Percentiles rank a stretch among this genome's conserved stretches.
Evolutionary conservation across 129 eudicot genomes (phyloP).

Genomic region (Solidago caesia): DNA sequence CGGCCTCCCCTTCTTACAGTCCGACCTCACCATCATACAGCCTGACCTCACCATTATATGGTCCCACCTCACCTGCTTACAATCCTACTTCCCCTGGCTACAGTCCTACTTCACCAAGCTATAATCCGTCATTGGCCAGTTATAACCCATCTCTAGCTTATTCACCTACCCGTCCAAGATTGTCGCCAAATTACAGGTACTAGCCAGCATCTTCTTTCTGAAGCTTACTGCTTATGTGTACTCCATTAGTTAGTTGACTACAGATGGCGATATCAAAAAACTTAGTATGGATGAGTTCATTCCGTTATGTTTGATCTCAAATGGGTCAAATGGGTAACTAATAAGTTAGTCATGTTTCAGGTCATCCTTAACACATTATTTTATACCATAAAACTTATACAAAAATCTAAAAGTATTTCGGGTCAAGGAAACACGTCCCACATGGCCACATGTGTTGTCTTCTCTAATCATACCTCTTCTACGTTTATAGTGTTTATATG

Average conservation of each 20-base stretch:
- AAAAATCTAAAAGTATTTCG: too few species aligned
- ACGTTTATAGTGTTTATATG: background rate
- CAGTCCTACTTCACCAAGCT: conserved; percentile 85
- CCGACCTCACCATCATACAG: conserved; percentile 78
- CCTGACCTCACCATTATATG: conserved; percentile 64
- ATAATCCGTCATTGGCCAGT: conserved; percentile 73
- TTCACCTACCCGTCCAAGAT: conserved; percentile 94
- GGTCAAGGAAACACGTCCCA: too few species aligned
- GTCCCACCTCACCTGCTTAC: conserved; percentile 83
- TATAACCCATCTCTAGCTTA: conserved; percentile 92
- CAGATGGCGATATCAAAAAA: background rate
- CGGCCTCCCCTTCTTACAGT: conserved; percentile 70
- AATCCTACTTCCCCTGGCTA: conserved; percentile 89
- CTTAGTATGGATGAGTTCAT: background rate
- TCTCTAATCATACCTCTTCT: too few species aligned
- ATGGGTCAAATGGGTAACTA: too few species aligned
- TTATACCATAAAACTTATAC: too few species aligned
- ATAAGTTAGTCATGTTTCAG: too few species aligned
- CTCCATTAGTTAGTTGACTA: background rate
- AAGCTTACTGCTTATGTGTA: background rate
- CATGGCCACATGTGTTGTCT: too few species aligned
- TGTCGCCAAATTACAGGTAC: conserved; percentile 78
- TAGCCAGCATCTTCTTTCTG: background rate
- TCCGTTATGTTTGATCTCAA: too few species aligned
- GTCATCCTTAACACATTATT: too few species aligned